Evolutionary conservation across 495 filamentous ascomycete species (phyloP).

Genomic region (Hypoxylon trugodes): DNA sequence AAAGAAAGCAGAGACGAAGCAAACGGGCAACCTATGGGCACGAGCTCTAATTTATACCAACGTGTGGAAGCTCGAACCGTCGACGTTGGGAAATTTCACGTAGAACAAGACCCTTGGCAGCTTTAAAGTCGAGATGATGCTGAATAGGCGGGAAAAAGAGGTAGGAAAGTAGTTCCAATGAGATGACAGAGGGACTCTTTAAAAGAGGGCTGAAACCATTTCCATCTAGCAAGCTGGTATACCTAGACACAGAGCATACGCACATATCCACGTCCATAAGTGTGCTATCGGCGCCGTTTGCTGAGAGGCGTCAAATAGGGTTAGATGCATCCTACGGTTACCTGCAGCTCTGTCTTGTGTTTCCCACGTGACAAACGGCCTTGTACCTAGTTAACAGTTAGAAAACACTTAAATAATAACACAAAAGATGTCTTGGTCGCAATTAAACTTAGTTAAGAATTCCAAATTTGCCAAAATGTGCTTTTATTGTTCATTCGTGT

Average conservation of each 20-base stretch:
- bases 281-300: conserved; percentile 43
- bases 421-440: conserved; percentile 19
- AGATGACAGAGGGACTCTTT: conserved; percentile 5
- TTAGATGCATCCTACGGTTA: conserved; percentile 43
- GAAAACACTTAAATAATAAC: conserved; percentile 17
- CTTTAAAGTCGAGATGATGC: conserved; percentile 2
- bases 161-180: neutral
- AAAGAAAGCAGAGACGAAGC: conserved; percentile 5
- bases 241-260: conserved; percentile 8
- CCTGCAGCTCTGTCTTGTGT: conserved; percentile 46
- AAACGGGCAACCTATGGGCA: conserved; percentile 38
- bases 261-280: conserved; percentile 16
- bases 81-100: conserved; percentile 6
- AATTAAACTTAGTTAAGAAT: too few species aligned
- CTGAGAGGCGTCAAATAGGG: conserved; percentile 45
- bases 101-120: conserved; percentile 8
- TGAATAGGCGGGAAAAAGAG: neutral
- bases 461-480: too few species aligned
- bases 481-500: too few species aligned
- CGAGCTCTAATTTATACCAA: conserved; percentile 35
- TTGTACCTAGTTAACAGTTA: conserved; percentile 30
- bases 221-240: conserved; percentile 14
- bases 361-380: conserved; percentile 50
- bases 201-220: conserved; percentile 13
- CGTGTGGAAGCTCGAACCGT: conserved; percentile 9